These are phyloP conservation scores for Aspergillus texensis DNA, from an alignment of 2,329 filamentous ascomycete genomes.

Conservation along the genomic window DNA sequence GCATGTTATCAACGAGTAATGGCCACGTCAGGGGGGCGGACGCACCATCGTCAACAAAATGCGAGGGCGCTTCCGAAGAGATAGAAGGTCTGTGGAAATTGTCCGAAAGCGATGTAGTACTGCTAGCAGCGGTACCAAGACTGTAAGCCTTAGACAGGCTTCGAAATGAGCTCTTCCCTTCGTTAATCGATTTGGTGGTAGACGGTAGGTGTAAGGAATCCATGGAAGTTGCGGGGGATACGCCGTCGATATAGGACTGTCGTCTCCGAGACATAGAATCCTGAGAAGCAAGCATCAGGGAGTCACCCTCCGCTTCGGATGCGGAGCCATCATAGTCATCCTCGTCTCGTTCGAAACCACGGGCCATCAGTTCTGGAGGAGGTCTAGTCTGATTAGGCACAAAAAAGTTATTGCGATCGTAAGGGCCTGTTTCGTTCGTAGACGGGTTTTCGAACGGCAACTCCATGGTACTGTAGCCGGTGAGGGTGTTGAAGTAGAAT, in stretches of 20 bases:
- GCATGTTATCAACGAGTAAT: conserved; percentile 88
- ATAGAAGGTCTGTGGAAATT: conserved; percentile 48
- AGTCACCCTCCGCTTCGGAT: conserved; percentile 80
- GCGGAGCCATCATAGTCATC: conserved; percentile 93
- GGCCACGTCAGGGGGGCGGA: conserved; percentile 85
- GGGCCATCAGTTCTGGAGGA: conserved; percentile 86
- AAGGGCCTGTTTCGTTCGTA: conserved; percentile 77
- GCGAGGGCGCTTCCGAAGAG: conserved; percentile 65
- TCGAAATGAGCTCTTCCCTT: conserved; percentile 44
- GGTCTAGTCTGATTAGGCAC: conserved; percentile 88
- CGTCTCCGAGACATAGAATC: conserved; percentile 68
- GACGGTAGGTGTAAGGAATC: conserved; percentile 80
- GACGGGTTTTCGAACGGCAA: conserved; percentile 90
- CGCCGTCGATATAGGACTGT: conserved; percentile 67
- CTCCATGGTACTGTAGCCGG: conserved; percentile 91
- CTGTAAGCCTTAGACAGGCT: conserved; percentile 28
- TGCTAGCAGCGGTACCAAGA: conserved; percentile 53
- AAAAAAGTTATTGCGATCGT: conserved; percentile 83
- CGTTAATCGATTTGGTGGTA: conserved; percentile 59
- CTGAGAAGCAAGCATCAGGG: conserved; percentile 68
- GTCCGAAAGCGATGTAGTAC: conserved; percentile 58
- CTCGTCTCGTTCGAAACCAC: conserved; percentile 79
- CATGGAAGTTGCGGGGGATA: conserved; percentile 88
- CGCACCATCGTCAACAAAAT: conserved; percentile 88
- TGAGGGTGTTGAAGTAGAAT: conserved; percentile 98